Conservation (phyloP, 2,329 filamentous ascomycete genomes). For the Thielaviopsis euricoi region DNA sequence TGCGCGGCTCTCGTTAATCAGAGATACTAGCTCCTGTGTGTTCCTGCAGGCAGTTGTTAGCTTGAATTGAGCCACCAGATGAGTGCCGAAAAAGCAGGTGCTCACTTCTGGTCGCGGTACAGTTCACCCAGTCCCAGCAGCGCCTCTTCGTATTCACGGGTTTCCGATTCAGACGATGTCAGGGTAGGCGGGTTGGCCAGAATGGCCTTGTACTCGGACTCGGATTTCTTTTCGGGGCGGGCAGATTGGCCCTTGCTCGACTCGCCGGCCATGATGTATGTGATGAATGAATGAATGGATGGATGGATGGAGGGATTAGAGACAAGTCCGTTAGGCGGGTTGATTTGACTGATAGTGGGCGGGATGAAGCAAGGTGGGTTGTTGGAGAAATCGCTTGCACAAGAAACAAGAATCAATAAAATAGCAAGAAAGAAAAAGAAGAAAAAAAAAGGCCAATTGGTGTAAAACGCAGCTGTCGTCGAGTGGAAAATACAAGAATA, state of each 20-base stretch:
- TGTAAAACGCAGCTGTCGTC: neutral
- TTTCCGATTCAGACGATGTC: conserved; percentile 58
- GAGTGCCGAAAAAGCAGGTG: neutral
- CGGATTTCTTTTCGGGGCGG: conserved; percentile 41
- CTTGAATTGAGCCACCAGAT: neutral
- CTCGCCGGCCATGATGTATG: conserved; percentile 51
- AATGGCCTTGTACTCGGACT: conserved; percentile 77
- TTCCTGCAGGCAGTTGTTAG: conserved; percentile 35
- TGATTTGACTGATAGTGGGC: neutral
- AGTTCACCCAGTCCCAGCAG: conserved; percentile 80
- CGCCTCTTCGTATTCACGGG: conserved; percentile 82
- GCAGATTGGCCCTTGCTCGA: conserved; percentile 28
- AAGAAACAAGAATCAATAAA: neutral
- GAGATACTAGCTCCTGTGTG: conserved; percentile 67
- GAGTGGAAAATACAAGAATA: neutral
- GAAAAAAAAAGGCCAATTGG: neutral
- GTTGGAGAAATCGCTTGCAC: neutral
- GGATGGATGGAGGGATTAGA: neutral
- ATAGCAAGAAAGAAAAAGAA: neutral
- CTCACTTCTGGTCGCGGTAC: conserved; percentile 69
- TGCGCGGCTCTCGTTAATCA: conserved; percentile 79
- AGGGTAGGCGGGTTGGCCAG: conserved; percentile 70
- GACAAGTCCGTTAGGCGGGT: neutral
- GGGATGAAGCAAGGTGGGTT: too few relatives aligned
- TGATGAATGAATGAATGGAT: too few relatives aligned